Base-by-base conservation (phyloP, 2,329 filamentous ascomycete species). In the Fusarium hostae region DNA sequence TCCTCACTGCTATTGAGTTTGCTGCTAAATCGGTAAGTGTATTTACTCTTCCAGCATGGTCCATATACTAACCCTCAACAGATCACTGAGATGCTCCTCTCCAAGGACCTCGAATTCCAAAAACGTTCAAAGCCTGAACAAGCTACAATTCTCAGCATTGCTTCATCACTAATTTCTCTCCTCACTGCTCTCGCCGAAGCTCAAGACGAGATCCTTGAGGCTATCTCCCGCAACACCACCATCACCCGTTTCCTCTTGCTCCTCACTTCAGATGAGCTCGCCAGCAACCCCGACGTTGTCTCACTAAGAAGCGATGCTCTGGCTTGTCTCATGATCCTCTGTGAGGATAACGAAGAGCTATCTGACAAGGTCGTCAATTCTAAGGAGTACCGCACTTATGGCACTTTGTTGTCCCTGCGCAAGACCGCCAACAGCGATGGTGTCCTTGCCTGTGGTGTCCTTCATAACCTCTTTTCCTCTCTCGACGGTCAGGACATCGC, bases 391-490 rank as follows among this genome's bases (percentile, higher is more conserved):
- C 80, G 79, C 26, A 86, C 84, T 75, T 86, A 89, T 66, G 83
- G 86, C 20, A 79, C 82, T 8, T 81, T 92, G 32, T 76, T 85
- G 34, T 77, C 82, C 24, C 79, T 90, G 48, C 86, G 85, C 65
- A 82, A 85, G 24, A 78, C 82, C n/a, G 81, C 81, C 37, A 85
- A 81, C 34, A 80, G 85, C 22, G 84, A 84, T 62, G 86, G 85
- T 3, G 84, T 90, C 37, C 80, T 90, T 12, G 85, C 89, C 11
- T 91, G 89, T 55, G 87, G 87, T 18, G 83, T 90, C 26, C 82
- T 92, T 16, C 90, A 92, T 77, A 91, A 91, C 68, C 79, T 91
- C 39, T 91, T 89, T 76, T 79, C 85, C 10, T 81, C 84, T 6
- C 82, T 82, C 1, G 66, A 77, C 6, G 71, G 64, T 7, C 68